Base-by-base conservation (phyloP, 2,329 filamentous ascomycete species). In the Ustulina deusta region DNA sequence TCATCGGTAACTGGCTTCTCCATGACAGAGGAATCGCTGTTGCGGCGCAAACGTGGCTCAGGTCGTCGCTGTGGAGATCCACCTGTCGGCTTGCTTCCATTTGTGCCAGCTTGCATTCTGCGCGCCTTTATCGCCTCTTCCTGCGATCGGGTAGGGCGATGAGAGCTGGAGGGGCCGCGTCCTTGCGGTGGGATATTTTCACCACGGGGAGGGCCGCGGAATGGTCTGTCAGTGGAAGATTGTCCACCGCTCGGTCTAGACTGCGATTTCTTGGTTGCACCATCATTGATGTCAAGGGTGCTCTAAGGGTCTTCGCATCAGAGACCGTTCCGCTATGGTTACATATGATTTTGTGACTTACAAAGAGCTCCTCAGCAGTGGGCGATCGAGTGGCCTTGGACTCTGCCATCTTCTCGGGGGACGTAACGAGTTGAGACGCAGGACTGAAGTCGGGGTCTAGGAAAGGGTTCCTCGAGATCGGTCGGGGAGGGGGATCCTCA, bases 1-100 rank as follows among this genome's bases (percentile, higher is more conserved):
- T 88, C 86, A 27, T 90, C 86, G 49, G 87, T 87, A 64, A 90
- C 80, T 5, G 86, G 84, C 76, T 86, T 89, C 74, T 88, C 90
- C 74, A 90, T 82, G 52, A 93, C 82, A 0, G 93, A 95, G 0
- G 92, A 93, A 65, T 95, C 93, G 2, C 93, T 95, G 78, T 94
- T 94, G 73, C 93, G 88, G 73, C 92, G 88, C 20, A 86, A 85
- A 22, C 90, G 86, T 64, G 85, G 81, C 52, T 83, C 81, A 7
- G 74, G 54, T 13, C 77, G 78, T 63, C 79, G 80, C 49, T 80
- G 78, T n/a, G 81, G 79, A 61, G 81, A 84, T 70, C 71, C 72
- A 44, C 69, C 46, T 9, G 69, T 27, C 73, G 79, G 66, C 74
- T 81, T 74, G 73, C 78, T 75, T 77, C 79, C 74, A 76, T 79